Base-by-base conservation (phyloP, 768 basidiomycete genomes). In the Hirschioporus abietinus region DNA sequence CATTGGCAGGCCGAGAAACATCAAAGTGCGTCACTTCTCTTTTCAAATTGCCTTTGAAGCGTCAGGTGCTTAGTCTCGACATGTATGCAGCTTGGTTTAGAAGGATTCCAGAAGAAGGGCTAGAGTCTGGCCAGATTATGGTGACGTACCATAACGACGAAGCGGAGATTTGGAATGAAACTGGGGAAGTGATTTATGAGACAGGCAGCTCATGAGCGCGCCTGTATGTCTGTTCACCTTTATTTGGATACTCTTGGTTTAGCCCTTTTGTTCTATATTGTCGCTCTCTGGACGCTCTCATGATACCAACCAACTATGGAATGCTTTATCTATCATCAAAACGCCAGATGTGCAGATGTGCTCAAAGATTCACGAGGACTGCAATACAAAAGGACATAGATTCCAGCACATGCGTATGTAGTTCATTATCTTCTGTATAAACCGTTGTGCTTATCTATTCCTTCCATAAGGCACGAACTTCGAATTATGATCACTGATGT, bases 1-100 rank as follows among this genome's bases (percentile, higher is more conserved):
- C 60, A 61, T 34, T 61, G 24, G 25, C 60, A 61, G 60, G 60
- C 24, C 9, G 60, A 61, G 60, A 61, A 61, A 61, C 60, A 34
- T 61, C 24, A 9, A 34, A 23, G 60, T 61, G 60, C 60, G 60
- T 24, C 42, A 6, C 30, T 24, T 24, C 17, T 12, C 23, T 61
- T 3, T 60, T 60, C 7, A 7, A 60, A 7, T 23, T 15, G 18
- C 30, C 15, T 17, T 25, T 24, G 5, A 23, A 61, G 60, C 20
- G 23, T 18, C 10, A 23, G 60, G 2, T 61, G 17, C 24, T 61
- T 15, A 34, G 23, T 24, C 3, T 61, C 17, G 23, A 25, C 23
- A 24, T 61, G 4, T 9, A 25, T 61, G 23, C 23, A 61, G 60
- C 24, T 24, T 61, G 60, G 60, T 61, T 61, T 34, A 61, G 30